Evolutionary conservation across 1,139 yeast genomes (phyloP).

Genomic region (Yamadazyma kanchanaburiensis): DNA sequence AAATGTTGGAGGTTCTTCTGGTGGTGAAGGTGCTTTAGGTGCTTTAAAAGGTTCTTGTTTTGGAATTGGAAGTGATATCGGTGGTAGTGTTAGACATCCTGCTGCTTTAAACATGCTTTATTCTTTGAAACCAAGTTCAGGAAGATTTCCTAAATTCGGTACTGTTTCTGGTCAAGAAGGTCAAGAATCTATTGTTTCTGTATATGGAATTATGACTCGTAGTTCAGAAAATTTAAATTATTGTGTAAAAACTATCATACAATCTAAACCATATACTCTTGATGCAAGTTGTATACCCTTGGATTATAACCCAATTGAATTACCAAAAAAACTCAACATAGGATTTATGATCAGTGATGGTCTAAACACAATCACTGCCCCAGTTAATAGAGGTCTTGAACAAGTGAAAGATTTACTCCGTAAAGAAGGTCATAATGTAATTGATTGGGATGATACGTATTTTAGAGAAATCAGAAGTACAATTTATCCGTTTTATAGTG

Average conservation of each 20-base stretch:
- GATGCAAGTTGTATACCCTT: conserved; percentile 13
- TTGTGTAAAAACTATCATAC: conserved; percentile 4
- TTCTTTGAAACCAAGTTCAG: conserved; percentile 48
- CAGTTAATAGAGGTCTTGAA: conserved; percentile 8
- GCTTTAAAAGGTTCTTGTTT: conserved; percentile 16
- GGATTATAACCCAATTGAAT: conserved; percentile 2
- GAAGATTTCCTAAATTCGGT: conserved; percentile 13
- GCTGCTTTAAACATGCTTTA: conserved; percentile 52
- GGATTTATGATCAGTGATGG: conserved; percentile 12
- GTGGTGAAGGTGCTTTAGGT: conserved; percentile 26
- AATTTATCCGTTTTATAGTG: conserved; percentile 12
- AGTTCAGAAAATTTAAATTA: conserved; percentile 5
- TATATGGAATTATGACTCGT: conserved; percentile 9
- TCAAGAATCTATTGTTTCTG: conserved; percentile 10
- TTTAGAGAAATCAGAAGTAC: conserved; percentile 11
- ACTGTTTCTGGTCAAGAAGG: conserved; percentile 12
- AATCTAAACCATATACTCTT: conserved; percentile 6
- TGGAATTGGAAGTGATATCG: conserved; percentile 59
- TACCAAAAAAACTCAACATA: conserved; percentile 7
- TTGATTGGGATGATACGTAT: conserved; percentile 11
- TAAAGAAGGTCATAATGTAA: conserved; percentile 8
- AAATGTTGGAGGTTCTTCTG: conserved; percentile 24
- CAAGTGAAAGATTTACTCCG: conserved; percentile 5
- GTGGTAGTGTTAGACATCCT: conserved; percentile 60
- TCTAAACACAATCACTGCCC: conserved; percentile 9